These are phyloP conservation scores for Gnomoniopsis sp. DNA, from an alignment of 2,329 filamentous ascomycete species.

Conservation along the genomic window DNA sequence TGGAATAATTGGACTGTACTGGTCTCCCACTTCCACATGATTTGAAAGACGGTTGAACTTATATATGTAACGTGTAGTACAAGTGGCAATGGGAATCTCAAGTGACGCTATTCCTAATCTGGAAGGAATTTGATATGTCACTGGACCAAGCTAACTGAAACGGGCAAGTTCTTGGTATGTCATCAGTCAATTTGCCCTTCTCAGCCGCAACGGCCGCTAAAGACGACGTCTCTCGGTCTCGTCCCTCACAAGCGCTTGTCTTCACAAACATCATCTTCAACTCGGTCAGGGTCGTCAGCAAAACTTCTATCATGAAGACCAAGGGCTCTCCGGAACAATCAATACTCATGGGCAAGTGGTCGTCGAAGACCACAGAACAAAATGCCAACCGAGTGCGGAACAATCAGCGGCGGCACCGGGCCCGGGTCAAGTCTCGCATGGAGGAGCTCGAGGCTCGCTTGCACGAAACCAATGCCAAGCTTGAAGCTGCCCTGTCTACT, in stretches of 20 bases:
- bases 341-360: constrained; percentile 23
- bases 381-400: constrained; percentile 40
- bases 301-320: neutral
- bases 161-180: constrained; percentile 19
- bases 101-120: neutral
- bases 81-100: neutral
- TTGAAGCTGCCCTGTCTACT: constrained; percentile 21
- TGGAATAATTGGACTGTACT: neutral
- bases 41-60: neutral
- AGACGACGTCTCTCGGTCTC: constrained; percentile 9
- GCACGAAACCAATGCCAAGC: constrained; percentile 16
- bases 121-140: constrained; percentile 11
- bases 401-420: constrained; percentile 49
- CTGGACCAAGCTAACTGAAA: constrained; percentile 11
- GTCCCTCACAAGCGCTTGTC: neutral
- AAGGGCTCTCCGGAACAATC: neutral
- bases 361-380: constrained; percentile 27
- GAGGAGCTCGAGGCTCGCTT: constrained; percentile 33
- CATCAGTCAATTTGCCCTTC: constrained; percentile 18
- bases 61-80: neutral
- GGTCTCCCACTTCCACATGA: neutral
- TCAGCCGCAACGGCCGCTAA: neutral
- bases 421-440: constrained; percentile 37
- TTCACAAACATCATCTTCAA: too few relatives aligned
- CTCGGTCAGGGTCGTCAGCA: fast-evolving